Percentiles rank a stretch among this genome's conserved stretches.
Evolutionary conservation across 768 basidiomycete species (phyloP).

Genomic region (Lyophyllum semitale): DNA sequence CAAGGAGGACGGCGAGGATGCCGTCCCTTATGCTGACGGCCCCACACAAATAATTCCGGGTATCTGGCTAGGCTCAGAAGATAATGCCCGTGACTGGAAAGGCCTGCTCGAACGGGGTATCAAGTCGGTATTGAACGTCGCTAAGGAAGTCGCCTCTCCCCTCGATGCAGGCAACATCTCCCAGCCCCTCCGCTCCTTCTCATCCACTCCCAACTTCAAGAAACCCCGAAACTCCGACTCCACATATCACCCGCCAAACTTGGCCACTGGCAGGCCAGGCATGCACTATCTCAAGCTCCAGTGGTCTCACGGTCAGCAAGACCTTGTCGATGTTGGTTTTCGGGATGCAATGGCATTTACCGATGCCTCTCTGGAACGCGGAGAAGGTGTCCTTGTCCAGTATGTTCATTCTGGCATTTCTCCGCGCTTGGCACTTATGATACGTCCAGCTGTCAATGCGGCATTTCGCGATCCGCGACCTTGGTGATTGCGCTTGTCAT

Average conservation of each 20-base stretch:
- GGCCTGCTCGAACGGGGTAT: conserved; percentile 72
- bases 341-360: conserved; percentile 79
- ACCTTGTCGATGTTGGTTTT: conserved; percentile 81
- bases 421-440: conserved; percentile 16
- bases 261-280: conserved; percentile 67
- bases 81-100: conserved; percentile 84
- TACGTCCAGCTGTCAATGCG: conserved; percentile 80
- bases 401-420: conserved; percentile 43
- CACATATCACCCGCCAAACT: conserved; percentile 69
- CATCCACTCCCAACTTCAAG: conserved; percentile 70
- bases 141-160: conserved; percentile 84
- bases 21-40: conserved; percentile 76
- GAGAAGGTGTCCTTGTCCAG: conserved; percentile 85
- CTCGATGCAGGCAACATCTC: conserved; percentile 49
- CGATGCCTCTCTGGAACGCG: conserved; percentile 73
- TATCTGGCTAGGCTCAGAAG: conserved; percentile 90
- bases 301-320: conserved; percentile 94
- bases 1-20: conserved; percentile 61
- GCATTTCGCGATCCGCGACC: conserved; percentile 89
- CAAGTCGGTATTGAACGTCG: conserved; percentile 85
- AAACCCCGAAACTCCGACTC: conserved; percentile 37
- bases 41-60: conserved; percentile 84
- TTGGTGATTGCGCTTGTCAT: conserved; percentile 90
- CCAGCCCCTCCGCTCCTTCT: conserved; percentile 58
- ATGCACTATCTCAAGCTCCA: conserved; percentile 88